Conservation (phyloP, 495 filamentous ascomycete species). For the Aspergillus nanangensis region DNA sequence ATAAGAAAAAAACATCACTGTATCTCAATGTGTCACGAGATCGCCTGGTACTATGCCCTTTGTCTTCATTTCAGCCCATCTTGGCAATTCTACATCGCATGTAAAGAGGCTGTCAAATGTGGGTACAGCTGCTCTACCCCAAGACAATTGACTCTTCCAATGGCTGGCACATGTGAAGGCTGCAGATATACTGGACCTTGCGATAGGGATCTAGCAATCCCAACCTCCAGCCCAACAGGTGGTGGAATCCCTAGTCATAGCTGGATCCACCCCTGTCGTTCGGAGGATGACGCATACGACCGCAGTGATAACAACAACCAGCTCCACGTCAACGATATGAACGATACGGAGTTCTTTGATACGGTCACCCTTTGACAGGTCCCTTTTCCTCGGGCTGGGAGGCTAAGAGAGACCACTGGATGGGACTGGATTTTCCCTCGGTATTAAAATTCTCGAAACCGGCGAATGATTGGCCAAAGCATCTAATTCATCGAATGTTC, state of each 20-base stretch:
- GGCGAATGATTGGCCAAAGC: too few species aligned
- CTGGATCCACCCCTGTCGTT: not conserved
- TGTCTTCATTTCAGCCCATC: conserved; percentile 17
- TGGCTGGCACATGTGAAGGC: conserved; percentile 14
- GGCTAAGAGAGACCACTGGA: not conserved
- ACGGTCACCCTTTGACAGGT: conserved; percentile 15
- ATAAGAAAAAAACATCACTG: not conserved
- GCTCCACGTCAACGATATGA: too few species aligned
- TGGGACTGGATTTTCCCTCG: not conserved
- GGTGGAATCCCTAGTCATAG: not conserved
- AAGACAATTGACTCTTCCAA: conserved; percentile 12
- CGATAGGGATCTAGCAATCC: not conserved
- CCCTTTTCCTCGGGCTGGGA: not conserved
- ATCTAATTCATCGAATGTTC: too few species aligned
- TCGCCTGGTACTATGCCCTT: conserved; percentile 25
- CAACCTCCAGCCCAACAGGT: not conserved
- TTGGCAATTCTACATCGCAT: conserved; percentile 14
- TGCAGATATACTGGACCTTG: conserved; percentile 11
- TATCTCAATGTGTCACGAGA: conserved; percentile 25
- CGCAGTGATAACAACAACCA: too few species aligned
- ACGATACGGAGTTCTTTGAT: conserved; percentile 21
- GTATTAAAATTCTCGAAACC: too few species aligned
- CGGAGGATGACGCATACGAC: not conserved
- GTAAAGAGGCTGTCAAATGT: conserved; percentile 11
- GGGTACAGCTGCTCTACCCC: conserved; percentile 18